A percentile compares a stretch with the other conserved stretches of the same genome.
These are phyloP conservation scores for Diaporthe helianthi DNA, from an alignment of 2,329 filamentous ascomycete species.

Conservation along the genomic window DNA sequence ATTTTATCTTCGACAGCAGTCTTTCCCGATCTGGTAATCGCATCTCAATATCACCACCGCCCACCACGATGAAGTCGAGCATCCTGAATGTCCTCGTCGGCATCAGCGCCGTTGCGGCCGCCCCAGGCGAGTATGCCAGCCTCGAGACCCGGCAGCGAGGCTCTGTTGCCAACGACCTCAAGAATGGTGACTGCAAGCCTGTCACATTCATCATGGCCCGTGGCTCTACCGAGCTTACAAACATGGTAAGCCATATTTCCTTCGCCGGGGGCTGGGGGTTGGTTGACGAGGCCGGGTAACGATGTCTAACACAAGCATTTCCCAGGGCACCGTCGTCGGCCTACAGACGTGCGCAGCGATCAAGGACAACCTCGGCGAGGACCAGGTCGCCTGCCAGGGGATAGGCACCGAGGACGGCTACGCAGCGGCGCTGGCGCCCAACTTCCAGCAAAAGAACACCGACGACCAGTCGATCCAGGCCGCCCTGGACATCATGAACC, in stretches of 20 bases:
- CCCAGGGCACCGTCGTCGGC: constrained; percentile 42
- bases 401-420: constrained; percentile 43
- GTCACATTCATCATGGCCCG: constrained; percentile 47
- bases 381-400: constrained; percentile 44
- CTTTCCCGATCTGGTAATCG: not conserved
- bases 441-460: constrained; percentile 42
- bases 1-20: not conserved
- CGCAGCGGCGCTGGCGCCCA: constrained; percentile 40
- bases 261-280: too few species aligned
- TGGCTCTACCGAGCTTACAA: constrained; percentile 44
- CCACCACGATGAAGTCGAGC: constrained; percentile 32
- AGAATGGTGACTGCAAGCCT: constrained; percentile 39
- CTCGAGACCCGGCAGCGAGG: constrained; percentile 28
- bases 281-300: not conserved
- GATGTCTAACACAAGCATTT: not conserved
- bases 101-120: constrained; percentile 24
- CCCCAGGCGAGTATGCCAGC: constrained; percentile 25
- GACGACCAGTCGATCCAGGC: constrained; percentile 40
- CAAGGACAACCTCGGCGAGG: constrained; percentile 39
- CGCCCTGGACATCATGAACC: constrained; percentile 41
- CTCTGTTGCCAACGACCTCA: constrained; percentile 32
- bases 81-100: constrained; percentile 28
- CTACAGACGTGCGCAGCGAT: constrained; percentile 41
- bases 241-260: constrained; percentile 40
- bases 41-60: not conserved